Base-by-base conservation (phyloP, 2,329 filamentous ascomycete genomes). In the Aspergillus sp. region DNA sequence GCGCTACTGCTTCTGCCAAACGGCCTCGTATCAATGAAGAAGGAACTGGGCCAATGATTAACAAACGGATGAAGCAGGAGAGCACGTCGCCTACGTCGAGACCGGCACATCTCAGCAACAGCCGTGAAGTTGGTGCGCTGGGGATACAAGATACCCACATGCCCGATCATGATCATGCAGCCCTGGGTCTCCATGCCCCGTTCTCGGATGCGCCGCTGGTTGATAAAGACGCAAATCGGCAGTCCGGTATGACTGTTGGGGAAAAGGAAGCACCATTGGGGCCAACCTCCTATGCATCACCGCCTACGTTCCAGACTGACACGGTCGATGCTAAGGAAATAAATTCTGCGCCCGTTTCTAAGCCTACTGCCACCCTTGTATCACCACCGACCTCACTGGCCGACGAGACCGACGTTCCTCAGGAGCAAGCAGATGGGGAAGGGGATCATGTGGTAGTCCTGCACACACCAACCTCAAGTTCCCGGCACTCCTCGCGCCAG, bases 1-100 rank as follows among this genome's bases (percentile, higher is more conserved):
- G 86, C 62, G 84, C 83, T 13, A 82, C 82, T 32, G 77, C 76
- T n/a, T 80, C 80, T n/a, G 76, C 80, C 41, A 87, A 86, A 71
- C 82, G 84, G 61, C 80, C 83, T 38, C 75, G 79, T 42, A 71
- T 75, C 5, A 78, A 76, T 57, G 82, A 79, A 32, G 79, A 80
- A 23, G 72, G 66, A 17, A 54, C 62, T n/a, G 57, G 58, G 21
- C 55, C 67, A 15, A 54, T 57, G 15, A 47, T 63, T 17, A 71
- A 66, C 54, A 77, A 75, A 64, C 74, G 72, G 57, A 66, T 68
- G 32, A 78, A 76, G 65, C 71, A 74, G 59, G 73, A 74, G 55
- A 71, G 68, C 59, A 70, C 69, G 10, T 71, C 70, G 42, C 71
- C 72, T 17, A 51, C 69, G 21, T 42, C 68, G 19, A 66, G 66